Base-by-base conservation (phyloP, 2,329 filamentous ascomycete genomes). In the Acrodontium crateriforme region DNA sequence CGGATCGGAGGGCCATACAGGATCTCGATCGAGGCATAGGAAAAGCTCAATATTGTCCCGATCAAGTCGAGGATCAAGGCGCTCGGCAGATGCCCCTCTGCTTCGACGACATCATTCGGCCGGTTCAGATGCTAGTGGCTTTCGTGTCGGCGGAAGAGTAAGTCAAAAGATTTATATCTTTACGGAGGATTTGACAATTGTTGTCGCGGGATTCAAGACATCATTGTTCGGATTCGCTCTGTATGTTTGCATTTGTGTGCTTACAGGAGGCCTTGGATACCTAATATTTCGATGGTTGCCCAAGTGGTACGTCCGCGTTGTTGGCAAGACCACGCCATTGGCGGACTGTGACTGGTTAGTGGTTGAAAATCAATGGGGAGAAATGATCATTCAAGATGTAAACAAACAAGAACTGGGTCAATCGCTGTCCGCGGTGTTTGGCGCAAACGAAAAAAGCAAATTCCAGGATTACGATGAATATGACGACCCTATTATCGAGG, bases 301-400 rank as follows among this genome's bases (percentile, higher is more conserved):
- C 4, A 70, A 74, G 33, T 92, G 82, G 82, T 74, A 81, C 44
- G 75, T 95, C 27, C 68, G 67, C 26, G 51, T 95, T 22, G 63
- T 81, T 21, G 89, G 89, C 16, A 68, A 62, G 29, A 59, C 74
- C 4, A 71, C 70, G 10, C 63, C 80, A 2, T 61, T 98, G 16
- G 66, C 68, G 29, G 71, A 79, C 30, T 89, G 82, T 46, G 67
- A 80, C 34, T 98, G 91, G 89, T 77, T 93, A 23, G 85, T 92
- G 16, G 71, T 95, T 38, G 89, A 94, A 67, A 94, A 98, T 47
- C 84, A 95, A 66, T 95, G 89, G 87, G 79, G 80, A 27, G 87
- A 95, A 54, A 79, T 95, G 53, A 65, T 69, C 9, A 70, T 89
- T n/a, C 70, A 92, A 45, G 49, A 73, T 27, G 66, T 95, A 9